Base-by-base conservation (phyloP, 352 stramenopile species). In the Blastocystis sp. region DNA sequence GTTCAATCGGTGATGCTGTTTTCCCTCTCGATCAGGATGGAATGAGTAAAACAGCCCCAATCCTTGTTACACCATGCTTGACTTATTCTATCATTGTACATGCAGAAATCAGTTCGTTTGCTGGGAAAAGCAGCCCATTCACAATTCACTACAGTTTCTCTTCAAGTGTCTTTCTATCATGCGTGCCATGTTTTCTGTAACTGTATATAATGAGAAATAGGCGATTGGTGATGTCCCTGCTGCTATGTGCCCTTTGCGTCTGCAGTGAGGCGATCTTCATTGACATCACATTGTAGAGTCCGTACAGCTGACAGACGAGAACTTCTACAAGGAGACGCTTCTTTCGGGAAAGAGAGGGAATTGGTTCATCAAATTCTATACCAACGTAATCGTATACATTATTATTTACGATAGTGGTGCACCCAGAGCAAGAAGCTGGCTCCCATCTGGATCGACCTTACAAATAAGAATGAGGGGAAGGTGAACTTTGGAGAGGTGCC, bases 281-380 rank as follows among this genome's bases (percentile, higher is more conserved):
- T 56, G 14, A 7, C 14, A 56, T 17, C 19, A 7, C 43, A 38
- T 48, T 45, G 5, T 81, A 81, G 71, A 81, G 11, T n/a, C 62
- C 2, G 52, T 81, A 19, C 23, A 59, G 1, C 52, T 81, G 9
- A 64, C 40, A 14, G 52, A 61, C 14, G 45, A 62, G 0, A 67
- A 21, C 38, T 81, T 81, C 45, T 81, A 67, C 34, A 53, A 81
- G n/a, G 21, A 62, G 7, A 41, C 66, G 9, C 45, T 64, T 38
- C 23, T 48, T 23, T 43, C 71, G 17, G 45, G 71, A 21, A 48
- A 21, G 14, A 66, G 66, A 21, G 52, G 41, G 5, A 66, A 81
- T 52, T 81, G 71, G 71, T 52, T 81, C 28, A 67, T 81, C 14
- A 66, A 66, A 53, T 81, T 81, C 45, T 28, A 11, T 1, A 34